A percentile compares a stretch with the other conserved stretches of the same genome.
These are phyloP conservation scores for Aspergillus quadrilineatus DNA, from an alignment of 2,329 filamentous ascomycete species.

Conservation along the genomic window DNA sequence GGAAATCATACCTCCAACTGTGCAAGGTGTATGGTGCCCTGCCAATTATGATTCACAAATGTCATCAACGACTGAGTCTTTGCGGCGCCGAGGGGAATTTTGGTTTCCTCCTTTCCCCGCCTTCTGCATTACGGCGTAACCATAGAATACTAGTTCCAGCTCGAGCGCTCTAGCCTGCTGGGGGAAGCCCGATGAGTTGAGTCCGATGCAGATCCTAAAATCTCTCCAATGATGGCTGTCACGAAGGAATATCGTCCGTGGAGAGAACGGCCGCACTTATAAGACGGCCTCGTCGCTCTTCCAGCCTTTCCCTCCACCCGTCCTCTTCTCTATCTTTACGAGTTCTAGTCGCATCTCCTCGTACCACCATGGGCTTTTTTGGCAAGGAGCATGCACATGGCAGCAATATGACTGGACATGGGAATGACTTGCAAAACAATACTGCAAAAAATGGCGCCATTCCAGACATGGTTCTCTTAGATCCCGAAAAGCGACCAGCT, in stretches of 20 bases:
- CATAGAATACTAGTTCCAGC: background rate
- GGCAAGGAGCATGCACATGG: slow-evolving; percentile 6
- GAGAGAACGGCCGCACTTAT: slow-evolving; percentile 12
- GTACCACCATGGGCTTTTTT: slow-evolving; percentile 14
- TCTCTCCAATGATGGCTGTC: slow-evolving; percentile 10
- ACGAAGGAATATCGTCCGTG: slow-evolving; percentile 16
- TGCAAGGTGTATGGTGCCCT: background rate
- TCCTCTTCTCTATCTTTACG: background rate
- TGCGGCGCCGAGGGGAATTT: background rate
- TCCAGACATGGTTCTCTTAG: slow-evolving; percentile 19
- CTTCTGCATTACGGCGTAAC: slow-evolving; percentile 10
- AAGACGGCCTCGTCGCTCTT: slow-evolving; percentile 8
- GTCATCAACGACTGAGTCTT: background rate
- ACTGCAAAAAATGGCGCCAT: slow-evolving; percentile 22
- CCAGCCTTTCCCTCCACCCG: background rate
- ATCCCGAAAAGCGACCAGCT: slow-evolving; percentile 30
- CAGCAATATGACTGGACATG: background rate
- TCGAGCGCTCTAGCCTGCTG: background rate
- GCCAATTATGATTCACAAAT: background rate
- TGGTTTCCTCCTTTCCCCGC: slow-evolving; percentile 2
- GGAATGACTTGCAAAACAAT: background rate
- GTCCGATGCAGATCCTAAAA: slow-evolving; percentile 21
- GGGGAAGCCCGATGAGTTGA: background rate
- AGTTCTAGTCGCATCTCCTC: background rate
- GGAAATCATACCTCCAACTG: background rate